A percentile compares a stretch with the other conserved stretches of the same genome.
Evolutionary conservation across 192 early-diverging fungal species (phyloP).

Genomic region (Coemansia sp.): DNA sequence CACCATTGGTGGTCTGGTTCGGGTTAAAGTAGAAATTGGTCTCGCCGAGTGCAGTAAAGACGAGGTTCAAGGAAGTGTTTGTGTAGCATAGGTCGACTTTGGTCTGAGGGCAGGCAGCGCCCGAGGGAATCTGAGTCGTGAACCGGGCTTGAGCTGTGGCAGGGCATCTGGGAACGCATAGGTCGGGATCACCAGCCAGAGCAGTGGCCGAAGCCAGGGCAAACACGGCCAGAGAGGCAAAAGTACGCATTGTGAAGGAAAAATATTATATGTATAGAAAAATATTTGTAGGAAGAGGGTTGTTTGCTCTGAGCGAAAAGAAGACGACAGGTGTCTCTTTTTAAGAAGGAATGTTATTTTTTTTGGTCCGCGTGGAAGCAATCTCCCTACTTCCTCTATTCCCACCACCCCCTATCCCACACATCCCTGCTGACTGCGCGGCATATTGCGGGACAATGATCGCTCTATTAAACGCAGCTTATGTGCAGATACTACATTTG

Average conservation of each 20-base stretch:
- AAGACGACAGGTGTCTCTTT: neutral
- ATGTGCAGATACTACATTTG: neutral
- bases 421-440: neutral
- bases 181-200: conserved; percentile 3
- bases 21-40: conserved; percentile 45
- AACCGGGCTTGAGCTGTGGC: conserved; percentile 28
- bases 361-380: conserved; percentile 5
- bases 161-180: conserved; percentile 44
- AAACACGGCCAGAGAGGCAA: conserved; percentile 7
- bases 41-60: conserved; percentile 43
- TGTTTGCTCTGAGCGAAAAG: neutral
- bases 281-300: neutral
- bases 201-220: conserved; percentile 7
- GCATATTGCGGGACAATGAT: conserved; percentile 2
- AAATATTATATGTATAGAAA: neutral
- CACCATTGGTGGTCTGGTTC: conserved; percentile 45
- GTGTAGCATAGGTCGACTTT: conserved; percentile 52
- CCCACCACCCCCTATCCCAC: neutral
- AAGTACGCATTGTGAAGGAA: neutral
- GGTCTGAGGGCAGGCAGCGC: conserved; percentile 35
- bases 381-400: neutral
- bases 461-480: conserved; percentile 1
- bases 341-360: neutral
- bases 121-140: conserved; percentile 32
- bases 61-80: conserved; percentile 29